Base-by-base conservation (phyloP, 1,139 yeast genomes). In the Nakaseomyces uthaithaninus region DNA sequence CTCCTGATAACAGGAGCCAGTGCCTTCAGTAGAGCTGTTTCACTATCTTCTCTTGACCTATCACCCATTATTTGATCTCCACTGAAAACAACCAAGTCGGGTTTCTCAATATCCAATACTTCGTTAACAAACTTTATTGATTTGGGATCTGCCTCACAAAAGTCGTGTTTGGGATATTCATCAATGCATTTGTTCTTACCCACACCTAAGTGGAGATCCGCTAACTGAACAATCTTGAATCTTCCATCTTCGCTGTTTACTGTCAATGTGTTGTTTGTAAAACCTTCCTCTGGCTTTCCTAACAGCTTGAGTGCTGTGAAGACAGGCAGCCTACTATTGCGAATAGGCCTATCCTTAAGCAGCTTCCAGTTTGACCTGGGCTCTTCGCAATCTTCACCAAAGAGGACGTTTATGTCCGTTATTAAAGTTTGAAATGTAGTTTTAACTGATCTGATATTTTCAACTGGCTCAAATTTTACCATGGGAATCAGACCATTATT, bases 121-220 rank as follows among this genome's bases (percentile, higher is more conserved):
- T 63, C 59, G 19, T 74, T 69, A n/a, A 87, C 57, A 55, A 85
- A 84, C 16, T 62, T 58, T 28, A 74, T 49, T 0, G 95, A 82
- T 43, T 80, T 69, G 0, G 74, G 70, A 55, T 87, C 96, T 0
- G 96, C 95, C 44, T 69, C 62, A 53, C 96, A 87, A 8, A 63
- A 64, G 2, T 68, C 59, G 9, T 64, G 66, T 15, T 53, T 50
- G 0, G 87, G 87, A 17, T 60, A 72, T 3, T 86, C 80, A 57
- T 86, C 91, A 40, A 77, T 65, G 53, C 96, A 87, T 37, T 60
- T 59, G 2, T 95, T 95, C 38, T 63, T 68, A 1, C 89, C 91
- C 0, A 91, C 82, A 7, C 86, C 73, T 53, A 82, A 77, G 59
- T 89, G 96, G 44, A 87, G 64, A 58, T 89, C 97, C 0, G 95